Percentiles rank a stretch among this genome's conserved stretches.
Evolutionary conservation across 495 filamentous ascomycete species (phyloP).

Genomic region (Durotheca rogersii): DNA sequence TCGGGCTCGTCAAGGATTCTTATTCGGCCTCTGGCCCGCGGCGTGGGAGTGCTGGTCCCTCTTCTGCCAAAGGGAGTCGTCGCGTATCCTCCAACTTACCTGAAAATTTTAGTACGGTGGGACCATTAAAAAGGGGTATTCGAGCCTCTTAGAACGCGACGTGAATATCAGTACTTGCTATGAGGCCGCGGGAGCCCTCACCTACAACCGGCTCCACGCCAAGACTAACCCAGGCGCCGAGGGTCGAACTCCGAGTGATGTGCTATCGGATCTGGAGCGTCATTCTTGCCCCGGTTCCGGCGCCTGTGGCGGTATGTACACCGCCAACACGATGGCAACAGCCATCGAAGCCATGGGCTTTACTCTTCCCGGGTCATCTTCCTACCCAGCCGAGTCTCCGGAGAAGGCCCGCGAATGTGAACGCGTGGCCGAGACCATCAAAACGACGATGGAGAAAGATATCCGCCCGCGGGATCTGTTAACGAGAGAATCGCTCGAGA

Average conservation of each 20-base stretch:
- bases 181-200: slow-evolving; percentile 85
- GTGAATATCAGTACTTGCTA: slow-evolving; percentile 92
- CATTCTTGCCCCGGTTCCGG: slow-evolving; percentile 88
- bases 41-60: too few relatives aligned
- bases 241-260: slow-evolving; percentile 63
- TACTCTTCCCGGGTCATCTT: slow-evolving; percentile 84
- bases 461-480: slow-evolving; percentile 83
- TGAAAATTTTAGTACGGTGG: slow-evolving; percentile 66
- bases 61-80: background rate
- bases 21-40: too few relatives aligned
- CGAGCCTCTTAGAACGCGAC: slow-evolving; percentile 68
- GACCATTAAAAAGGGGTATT: slow-evolving; percentile 84
- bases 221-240: slow-evolving; percentile 38
- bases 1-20: too few relatives aligned
- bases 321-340: slow-evolving; percentile 96
- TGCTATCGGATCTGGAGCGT: slow-evolving; percentile 83
- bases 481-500: slow-evolving; percentile 84
- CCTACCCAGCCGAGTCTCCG: slow-evolving; percentile 82
- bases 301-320: slow-evolving; percentile 97
- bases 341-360: slow-evolving; percentile 96
- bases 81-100: background rate
- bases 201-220: slow-evolving; percentile 64
- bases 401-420: slow-evolving; percentile 91
- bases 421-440: slow-evolving; percentile 83
- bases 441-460: slow-evolving; percentile 77